phyloP scores from a whole-genome alignment of 129 eudicot genomes.

The Chrysanthemum lavandulifolium region DNA sequence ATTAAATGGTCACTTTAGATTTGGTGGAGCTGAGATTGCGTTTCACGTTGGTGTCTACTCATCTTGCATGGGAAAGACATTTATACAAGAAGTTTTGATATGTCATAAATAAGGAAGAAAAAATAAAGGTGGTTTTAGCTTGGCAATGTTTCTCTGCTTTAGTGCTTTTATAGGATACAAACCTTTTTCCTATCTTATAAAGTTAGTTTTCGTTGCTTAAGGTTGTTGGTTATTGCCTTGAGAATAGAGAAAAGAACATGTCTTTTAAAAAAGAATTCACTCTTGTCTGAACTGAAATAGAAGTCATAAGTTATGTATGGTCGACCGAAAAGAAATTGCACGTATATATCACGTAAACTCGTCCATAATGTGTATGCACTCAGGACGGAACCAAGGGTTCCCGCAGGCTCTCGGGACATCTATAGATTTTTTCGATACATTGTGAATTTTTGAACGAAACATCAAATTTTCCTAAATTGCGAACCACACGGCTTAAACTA shows the following conservation, averaged over 20 bases:
- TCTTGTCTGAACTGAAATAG: conserved; percentile 2
- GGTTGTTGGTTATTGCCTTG: conserved; percentile 39
- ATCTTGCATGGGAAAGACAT: conserved; percentile 38
- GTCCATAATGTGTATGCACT: not conserved
- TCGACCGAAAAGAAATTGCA: not conserved
- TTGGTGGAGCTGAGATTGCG: conserved; percentile 32
- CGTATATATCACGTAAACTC: not conserved
- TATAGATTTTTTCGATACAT: no score
- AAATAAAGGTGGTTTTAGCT: conserved; percentile 32
- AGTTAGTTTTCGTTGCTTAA: conserved; percentile 37
- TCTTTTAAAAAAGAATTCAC: conserved; percentile 16
- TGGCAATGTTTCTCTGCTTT: conserved; percentile 39
- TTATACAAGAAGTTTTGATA: conserved; percentile 22
- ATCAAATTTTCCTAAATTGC: no score
- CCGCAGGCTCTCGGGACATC: no score
- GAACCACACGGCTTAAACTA: conserved; percentile 1
- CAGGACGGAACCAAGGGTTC: no score
- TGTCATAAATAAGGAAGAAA: conserved; percentile 25
- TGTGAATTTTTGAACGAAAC: no score
- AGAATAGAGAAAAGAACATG: conserved; percentile 42
- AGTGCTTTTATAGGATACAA: conserved; percentile 21
- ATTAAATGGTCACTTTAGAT: conserved; percentile 17
- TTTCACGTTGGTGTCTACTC: conserved; percentile 41
- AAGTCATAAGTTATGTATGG: not conserved
- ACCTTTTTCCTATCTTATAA: conserved; percentile 28